Base-by-base conservation (phyloP, 352 stramenopile genomes). In the Achlya hypogyna region DNA sequence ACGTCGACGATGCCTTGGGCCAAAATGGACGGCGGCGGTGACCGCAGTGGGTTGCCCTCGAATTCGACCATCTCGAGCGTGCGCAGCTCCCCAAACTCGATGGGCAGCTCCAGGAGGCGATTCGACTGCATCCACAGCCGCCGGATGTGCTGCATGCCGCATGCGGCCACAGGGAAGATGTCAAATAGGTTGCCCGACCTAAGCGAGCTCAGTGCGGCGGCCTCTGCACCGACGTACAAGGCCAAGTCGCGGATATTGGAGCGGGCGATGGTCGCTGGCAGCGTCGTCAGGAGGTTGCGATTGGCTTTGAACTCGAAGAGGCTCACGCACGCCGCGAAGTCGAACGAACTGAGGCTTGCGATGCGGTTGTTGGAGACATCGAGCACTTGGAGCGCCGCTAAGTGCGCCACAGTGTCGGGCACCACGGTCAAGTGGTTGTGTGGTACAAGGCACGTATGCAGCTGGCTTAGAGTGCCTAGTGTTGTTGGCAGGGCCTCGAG, bases 311-410 rank as follows among this genome's bases (percentile, higher is more conserved):
- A 64, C 2, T 72, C 69, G 22, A 70, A 51, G 47, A 91, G 78
- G 0, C 34, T 53, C 4, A 38, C 43, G 10, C 88, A 71, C 23
- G 62, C 54, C 0, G 66, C 53, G 42, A 88, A 91, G 34, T 82
- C 72, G 53, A 83, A 64, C 0, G 72, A 59, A 3, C 75, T 74
- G 9, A 91, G 72, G 3, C 72, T 76, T 42, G 69, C 65, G 25
- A 91, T 73, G 5, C 71, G 75, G 51, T 91, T 91, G 69, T 86
- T 85, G 20, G 81, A 87, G 51, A 91, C 18, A n/a, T 91, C 78
- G 1, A 91, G 68, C 28, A 71, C 63, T 27, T 84, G 63, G 4
- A 91, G 64, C 0, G 62, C 3, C 0, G 49, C 28, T 0, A 89
- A 62, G 1, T 45, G 63, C 12, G 73, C 70, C 5, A 91, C 28